These are phyloP conservation scores for Exophiala aquamarina DNA, from an alignment of 2,329 filamentous ascomycete genomes.

Conservation along the genomic window DNA sequence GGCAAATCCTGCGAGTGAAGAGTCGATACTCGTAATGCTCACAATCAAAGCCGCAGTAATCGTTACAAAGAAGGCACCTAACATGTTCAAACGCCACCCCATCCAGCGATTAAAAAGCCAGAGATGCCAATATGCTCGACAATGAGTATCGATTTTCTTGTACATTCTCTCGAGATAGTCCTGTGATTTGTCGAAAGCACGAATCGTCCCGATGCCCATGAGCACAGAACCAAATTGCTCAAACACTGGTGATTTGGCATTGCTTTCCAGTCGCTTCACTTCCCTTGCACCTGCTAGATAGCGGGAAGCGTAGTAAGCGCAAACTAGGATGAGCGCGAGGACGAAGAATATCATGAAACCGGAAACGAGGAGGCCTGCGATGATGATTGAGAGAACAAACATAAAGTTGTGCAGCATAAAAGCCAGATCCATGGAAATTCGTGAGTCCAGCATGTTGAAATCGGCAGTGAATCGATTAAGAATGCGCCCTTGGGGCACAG, in stretches of 20 bases:
- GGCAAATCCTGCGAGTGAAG: constrained; percentile 72
- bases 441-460: constrained; percentile 71
- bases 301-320: constrained; percentile 56
- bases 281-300: constrained; percentile 74
- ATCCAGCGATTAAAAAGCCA: constrained; percentile 78
- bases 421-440: constrained; percentile 62
- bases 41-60: constrained; percentile 66
- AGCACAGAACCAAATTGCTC: constrained; percentile 75
- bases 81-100: constrained; percentile 67
- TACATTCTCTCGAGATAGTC: constrained; percentile 71
- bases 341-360: constrained; percentile 65
- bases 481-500: constrained; percentile 72
- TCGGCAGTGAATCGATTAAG: constrained; percentile 77
- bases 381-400: constrained; percentile 63
- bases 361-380: constrained; percentile 68
- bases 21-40: constrained; percentile 60
- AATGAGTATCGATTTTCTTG: constrained; percentile 66
- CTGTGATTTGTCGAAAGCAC: constrained; percentile 69
- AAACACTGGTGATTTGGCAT: constrained; percentile 74
- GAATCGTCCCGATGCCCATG: constrained; percentile 71
- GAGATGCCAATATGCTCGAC: constrained; percentile 64
- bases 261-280: constrained; percentile 75
- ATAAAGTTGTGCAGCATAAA: constrained; percentile 62
- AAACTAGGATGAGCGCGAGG: constrained; percentile 56
- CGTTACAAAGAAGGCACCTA: constrained; percentile 68